Conservation (phyloP, 352 stramenopile genomes). For the Plasmopara muralis region DNA sequence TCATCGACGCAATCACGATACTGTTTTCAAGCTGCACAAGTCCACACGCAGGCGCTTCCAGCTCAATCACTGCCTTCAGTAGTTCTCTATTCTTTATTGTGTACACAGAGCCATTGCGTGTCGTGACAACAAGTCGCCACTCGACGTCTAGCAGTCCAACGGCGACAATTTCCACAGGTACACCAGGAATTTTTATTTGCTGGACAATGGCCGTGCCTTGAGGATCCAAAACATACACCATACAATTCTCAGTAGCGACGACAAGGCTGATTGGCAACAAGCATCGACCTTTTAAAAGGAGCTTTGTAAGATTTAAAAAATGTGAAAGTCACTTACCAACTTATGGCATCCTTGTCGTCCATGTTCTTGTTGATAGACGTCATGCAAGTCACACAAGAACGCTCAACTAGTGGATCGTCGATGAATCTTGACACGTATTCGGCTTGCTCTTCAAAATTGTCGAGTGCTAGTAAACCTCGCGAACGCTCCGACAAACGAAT, state of each 20-base stretch:
- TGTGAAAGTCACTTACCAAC: conserved; percentile 31
- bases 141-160: conserved; percentile 77
- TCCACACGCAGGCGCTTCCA: conserved; percentile 70
- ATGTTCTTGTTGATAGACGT: conserved; percentile 86
- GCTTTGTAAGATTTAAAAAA: background rate
- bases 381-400: conserved; percentile 81
- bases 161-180: conserved; percentile 72
- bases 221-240: conserved; percentile 72
- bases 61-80: conserved; percentile 79
- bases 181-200: conserved; percentile 59
- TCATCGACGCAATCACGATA: conserved; percentile 85
- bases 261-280: conserved; percentile 46
- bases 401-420: conserved; percentile 67
- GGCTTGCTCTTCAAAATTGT: conserved; percentile 76
- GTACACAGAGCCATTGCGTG: conserved; percentile 79
- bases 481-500: conserved; percentile 68
- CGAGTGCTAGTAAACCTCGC: conserved; percentile 62
- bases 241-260: conserved; percentile 76
- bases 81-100: conserved; percentile 90
- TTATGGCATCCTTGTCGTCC: conserved; percentile 73
- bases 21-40: conserved; percentile 77
- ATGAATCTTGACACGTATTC: conserved; percentile 79
- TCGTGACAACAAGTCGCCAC: conserved; percentile 81
- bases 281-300: conserved; percentile 1
- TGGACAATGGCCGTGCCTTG: conserved; percentile 67